Percentiles rank a stretch among this genome's conserved stretches.
phyloP scores from a whole-genome alignment of 2,329 filamentous ascomycete genomes.

The Seiridium unicorne region DNA sequence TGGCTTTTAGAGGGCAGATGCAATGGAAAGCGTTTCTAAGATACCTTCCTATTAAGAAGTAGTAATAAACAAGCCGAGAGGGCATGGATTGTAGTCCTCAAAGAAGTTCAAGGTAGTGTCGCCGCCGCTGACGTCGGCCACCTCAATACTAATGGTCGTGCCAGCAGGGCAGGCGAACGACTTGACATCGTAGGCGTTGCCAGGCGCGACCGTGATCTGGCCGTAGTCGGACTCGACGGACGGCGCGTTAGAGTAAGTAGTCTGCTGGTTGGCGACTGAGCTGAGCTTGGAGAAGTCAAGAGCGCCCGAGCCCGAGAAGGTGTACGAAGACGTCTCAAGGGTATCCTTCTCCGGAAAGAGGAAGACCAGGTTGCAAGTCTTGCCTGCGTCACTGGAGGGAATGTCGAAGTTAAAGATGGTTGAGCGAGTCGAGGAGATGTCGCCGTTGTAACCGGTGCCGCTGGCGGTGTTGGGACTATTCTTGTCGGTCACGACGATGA shows the following conservation, averaged over 20 bases:
- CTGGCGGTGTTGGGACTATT: conserved; percentile 46
- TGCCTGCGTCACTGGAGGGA: conserved; percentile 52
- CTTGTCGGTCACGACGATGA: conserved; percentile 56
- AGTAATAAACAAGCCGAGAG: conserved; percentile 39
- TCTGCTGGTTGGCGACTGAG: conserved; percentile 41
- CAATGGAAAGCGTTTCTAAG: too few species aligned
- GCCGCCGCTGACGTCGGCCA: conserved; percentile 38
- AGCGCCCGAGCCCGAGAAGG: conserved; percentile 43
- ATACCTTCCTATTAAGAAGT: conserved; percentile 18
- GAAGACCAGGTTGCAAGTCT: conserved; percentile 63
- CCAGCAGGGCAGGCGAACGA: conserved; percentile 55
- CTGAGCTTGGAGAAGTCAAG: conserved; percentile 52
- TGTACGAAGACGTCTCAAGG: conserved; percentile 59
- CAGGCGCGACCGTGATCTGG: conserved; percentile 43
- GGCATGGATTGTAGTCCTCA: conserved; percentile 58
- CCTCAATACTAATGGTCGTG: conserved; percentile 47
- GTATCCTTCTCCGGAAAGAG: conserved; percentile 56
- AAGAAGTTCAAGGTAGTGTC: conserved; percentile 58
- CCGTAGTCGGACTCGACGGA: conserved; percentile 41
- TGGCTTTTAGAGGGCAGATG: too few species aligned
- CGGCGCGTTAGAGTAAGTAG: conserved; percentile 54
- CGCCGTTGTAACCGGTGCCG: conserved; percentile 55
- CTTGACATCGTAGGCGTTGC: conserved; percentile 51
- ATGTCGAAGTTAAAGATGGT: conserved; percentile 72
- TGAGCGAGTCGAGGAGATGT: conserved; percentile 50